phyloP scores from a whole-genome alignment of 139 green algal genomes.

The Dunaliella primolecta region DNA sequence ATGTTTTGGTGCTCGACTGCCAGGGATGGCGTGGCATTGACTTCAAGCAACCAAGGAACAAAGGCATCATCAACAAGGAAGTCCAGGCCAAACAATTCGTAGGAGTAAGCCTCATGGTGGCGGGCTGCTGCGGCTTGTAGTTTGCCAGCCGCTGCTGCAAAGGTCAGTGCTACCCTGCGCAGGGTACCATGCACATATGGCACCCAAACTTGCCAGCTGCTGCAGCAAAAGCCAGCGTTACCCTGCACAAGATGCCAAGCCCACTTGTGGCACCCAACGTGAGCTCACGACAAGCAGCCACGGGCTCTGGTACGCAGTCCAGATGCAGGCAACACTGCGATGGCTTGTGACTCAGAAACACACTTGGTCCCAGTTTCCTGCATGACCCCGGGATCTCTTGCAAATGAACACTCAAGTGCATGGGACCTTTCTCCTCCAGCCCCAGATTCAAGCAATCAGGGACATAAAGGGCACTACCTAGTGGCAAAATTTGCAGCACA shows the following conservation, averaged over 20 bases:
- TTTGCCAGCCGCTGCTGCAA: neutral
- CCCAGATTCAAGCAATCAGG: too few relatives aligned
- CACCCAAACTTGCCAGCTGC: neutral
- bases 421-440: too few relatives aligned
- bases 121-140: neutral
- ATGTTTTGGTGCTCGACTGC: conserved; percentile 41
- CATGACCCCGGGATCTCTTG: too few relatives aligned
- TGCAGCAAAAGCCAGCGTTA: conserved; percentile 15
- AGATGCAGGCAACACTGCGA: too few relatives aligned
- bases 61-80: conserved; percentile 42
- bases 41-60: conserved; percentile 51
- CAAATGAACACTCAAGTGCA: too few relatives aligned
- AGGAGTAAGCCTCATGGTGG: neutral
- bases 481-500: too few relatives aligned
- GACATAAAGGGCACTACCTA: too few relatives aligned
- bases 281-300: too few relatives aligned
- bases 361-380: too few relatives aligned
- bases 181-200: neutral
- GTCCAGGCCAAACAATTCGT: conserved; percentile 56
- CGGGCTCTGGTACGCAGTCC: too few relatives aligned
- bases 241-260: neutral
- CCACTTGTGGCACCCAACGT: too few relatives aligned
- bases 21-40: conserved; percentile 56
- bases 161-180: neutral
- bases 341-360: too few relatives aligned